Base-by-base conservation (phyloP, 352 stramenopile species). In the Hyphochytrium catenoides region DNA sequence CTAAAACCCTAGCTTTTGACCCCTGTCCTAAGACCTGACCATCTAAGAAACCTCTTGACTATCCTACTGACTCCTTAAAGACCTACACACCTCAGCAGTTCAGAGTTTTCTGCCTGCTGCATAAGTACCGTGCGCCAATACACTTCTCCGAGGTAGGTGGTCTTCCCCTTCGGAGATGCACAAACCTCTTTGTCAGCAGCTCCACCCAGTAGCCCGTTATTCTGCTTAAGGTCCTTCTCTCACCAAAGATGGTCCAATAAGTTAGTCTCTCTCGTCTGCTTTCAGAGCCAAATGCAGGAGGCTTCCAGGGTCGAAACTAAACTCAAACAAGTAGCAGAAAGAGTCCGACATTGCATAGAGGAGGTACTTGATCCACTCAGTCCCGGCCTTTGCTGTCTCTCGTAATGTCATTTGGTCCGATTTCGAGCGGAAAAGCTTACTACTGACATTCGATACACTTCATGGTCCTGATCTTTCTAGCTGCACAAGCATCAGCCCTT, bases 51-150 rank as follows among this genome's bases (percentile, higher is more conserved):
- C n/a, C n/a, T n/a, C n/a, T n/a, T n/a, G n/a, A n/a, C n/a, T n/a
- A n/a, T n/a, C n/a, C 74, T 6, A 46, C 3, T 14, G 14, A 14
- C 22, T 11, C 6, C 19, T 36, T 16, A 39, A 39, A 8, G n/a
- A 36, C 28, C 15, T 25, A 46, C 20, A 21, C 24, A 15, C 24
- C 48, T 15, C 36, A 87, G 34, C 60, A 79, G 26, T 89, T 89
- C 39, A 62, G 75, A 2, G 25, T 87, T 8, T 88, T 91, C 42
- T 91, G 73, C 48, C 51, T 87, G 12, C 62, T 83, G 45, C 74
- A 75, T 38, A 77, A 84, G 43, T 91, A 88, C 40, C 59, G 64
- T 6, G 44, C 62, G 3, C 74, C 74, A 23, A 52, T 84, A 18
- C 43, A 76, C 28, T 86, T 76, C 44, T 75, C 67, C 7, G 48